Evolutionary conservation across 2,329 filamentous ascomycete species (phyloP).

Genomic region (Microcyclospora pomicola): DNA sequence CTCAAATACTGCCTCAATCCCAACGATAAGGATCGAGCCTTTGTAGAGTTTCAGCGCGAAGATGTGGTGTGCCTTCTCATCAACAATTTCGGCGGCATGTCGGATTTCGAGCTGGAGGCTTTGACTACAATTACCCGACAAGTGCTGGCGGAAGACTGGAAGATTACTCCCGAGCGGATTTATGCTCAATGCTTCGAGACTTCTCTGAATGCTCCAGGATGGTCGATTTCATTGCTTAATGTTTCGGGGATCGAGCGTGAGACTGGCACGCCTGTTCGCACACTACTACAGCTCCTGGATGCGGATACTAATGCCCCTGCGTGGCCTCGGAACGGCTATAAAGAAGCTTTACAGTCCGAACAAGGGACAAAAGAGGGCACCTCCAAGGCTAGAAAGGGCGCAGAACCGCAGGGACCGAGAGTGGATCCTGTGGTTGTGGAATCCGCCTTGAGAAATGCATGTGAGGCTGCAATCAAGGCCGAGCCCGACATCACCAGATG

Average conservation of each 20-base stretch:
- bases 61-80: conserved; percentile 35
- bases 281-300: conserved; percentile 37
- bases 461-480: conserved; percentile 38
- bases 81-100: conserved; percentile 38
- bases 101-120: conserved; percentile 34
- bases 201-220: conserved; percentile 42
- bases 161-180: conserved; percentile 34
- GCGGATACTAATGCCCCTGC: conserved; percentile 37
- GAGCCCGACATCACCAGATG: conserved; percentile 50
- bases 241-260: conserved; percentile 32
- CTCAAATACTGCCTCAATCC: conserved; percentile 35
- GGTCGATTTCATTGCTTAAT: conserved; percentile 42
- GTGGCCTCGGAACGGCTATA: conserved; percentile 38
- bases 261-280: conserved; percentile 25
- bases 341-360: conserved; percentile 6
- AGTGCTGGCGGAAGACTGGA: conserved; percentile 34
- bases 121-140: conserved; percentile 29
- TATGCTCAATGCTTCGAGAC: conserved; percentile 39
- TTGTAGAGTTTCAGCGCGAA: conserved; percentile 32
- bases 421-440: conserved; percentile 21
- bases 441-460: conserved; percentile 28
- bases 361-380: conserved; percentile 3
- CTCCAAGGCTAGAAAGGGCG: neutral
- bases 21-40: conserved; percentile 34
- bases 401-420: conserved; percentile 9